phyloP scores from a whole-genome alignment of 805 yeast species.

The Suhomyces emberorum region DNA sequence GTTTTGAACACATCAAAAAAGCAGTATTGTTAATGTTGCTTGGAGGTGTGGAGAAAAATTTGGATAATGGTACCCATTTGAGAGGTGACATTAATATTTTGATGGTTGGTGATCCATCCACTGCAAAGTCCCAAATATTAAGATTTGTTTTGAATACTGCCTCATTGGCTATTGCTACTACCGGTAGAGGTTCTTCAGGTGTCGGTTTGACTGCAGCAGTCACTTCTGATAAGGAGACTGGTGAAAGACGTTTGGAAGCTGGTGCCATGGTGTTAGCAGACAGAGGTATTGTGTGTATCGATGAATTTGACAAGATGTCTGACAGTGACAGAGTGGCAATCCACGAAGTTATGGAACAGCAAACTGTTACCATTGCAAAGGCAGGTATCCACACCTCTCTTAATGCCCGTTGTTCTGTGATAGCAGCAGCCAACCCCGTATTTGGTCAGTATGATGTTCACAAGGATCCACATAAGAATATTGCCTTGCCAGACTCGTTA shows the following conservation, averaged over 20 bases:
- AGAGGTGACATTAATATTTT: constrained; percentile 96
- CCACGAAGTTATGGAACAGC: constrained; percentile 99
- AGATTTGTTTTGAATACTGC: constrained; percentile 95
- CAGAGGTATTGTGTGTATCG: constrained; percentile 95
- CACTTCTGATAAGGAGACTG: constrained; percentile 93
- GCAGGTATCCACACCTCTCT: constrained; percentile 97
- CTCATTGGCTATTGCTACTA: constrained; percentile 91
- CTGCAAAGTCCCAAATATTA: constrained; percentile 94
- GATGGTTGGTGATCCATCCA: constrained; percentile 98
- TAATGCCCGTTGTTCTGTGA: constrained; percentile 93
- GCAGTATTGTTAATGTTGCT: constrained; percentile 87
- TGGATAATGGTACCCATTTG: constrained; percentile 92
- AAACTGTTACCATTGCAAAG: constrained; percentile 95
- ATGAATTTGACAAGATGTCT: constrained; percentile 97
- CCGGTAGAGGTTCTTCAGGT: constrained; percentile 99
- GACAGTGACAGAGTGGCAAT: constrained; percentile 96
- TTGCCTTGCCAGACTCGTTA: constrained; percentile 94
- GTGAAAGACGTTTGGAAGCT: constrained; percentile 93
- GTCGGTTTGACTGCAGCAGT: constrained; percentile 99
- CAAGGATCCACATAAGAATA: constrained; percentile 93
- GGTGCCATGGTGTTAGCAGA: constrained; percentile 99
- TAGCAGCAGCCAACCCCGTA: constrained; percentile 97
- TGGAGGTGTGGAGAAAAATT: constrained; percentile 92
- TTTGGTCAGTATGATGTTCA: constrained; percentile 95
- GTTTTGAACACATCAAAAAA: constrained; percentile 85